Base-by-base conservation (phyloP, 192 early-diverging fungal species). In the Umbelopsis ramanniana region DNA sequence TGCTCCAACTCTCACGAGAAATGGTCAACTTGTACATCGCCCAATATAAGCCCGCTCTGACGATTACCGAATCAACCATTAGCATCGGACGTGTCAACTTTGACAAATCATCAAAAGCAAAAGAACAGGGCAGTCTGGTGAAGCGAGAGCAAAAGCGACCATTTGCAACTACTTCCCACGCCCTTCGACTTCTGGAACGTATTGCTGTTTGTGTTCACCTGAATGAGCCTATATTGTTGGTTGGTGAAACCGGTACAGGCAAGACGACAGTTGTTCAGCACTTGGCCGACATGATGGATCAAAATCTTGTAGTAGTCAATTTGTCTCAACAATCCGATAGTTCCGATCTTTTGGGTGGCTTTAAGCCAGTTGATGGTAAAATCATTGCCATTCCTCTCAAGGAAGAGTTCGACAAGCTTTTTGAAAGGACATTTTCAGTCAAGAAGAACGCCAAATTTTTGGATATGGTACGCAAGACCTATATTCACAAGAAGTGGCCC, bases 171-270 rank as follows among this genome's bases (percentile, higher is more conserved):
- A 98, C 97, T n/a, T 81, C 84, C 0, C 90, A 93, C 55, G 83
- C 95, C 9, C 74, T 92, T 35, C 87, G 93, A 24, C 81, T 97
- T 17, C 74, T 99, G 78, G 96, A 98, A 77, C 86, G 89, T 57
- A 81, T 99, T 22, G 93, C 96, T 14, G 89, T 93, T 7, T 90
- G 89, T 70, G 89, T 95, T 22, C 83, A 86, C 66, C 81, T 95
- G 70, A 86, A 85, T 23, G 96, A 98, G 74, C 95, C 97, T 14
- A 88, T 94, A 0, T 78, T 99, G 33, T 84, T 99, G 15, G 91
- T 97, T 5, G 98, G 98, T 60, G 98, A 99, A 74, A 99, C 98
- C 0, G 98, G 98, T 67, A 95, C 95, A 8, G 98, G 98, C 63
- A 99, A 99, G 84, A 99, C 98, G 0, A 96, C 97, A 0, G 91